Base-by-base conservation (phyloP, 2,329 filamentous ascomycete species). In the Xylaria sp. region DNA sequence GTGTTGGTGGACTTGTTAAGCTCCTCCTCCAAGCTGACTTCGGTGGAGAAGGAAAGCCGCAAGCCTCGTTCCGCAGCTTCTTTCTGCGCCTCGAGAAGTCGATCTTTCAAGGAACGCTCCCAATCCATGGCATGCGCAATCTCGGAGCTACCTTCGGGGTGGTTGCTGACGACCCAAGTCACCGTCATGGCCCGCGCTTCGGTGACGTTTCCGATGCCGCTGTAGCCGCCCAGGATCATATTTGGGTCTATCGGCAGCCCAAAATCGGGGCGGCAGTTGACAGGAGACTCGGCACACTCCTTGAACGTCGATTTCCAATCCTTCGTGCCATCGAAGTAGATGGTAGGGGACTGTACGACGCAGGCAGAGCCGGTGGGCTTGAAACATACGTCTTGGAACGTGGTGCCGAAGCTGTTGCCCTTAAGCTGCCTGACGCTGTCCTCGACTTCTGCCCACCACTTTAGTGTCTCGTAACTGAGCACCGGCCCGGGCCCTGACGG, bases 1-100 rank as follows among this genome's bases (percentile, higher is more conserved):
- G 94, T 97, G 72, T 99, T 99, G 45, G 92, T 97, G 37, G 92
- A 96, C 75, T 97, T 96, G 78, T 97, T 99, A 53, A 99, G 80
- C 69, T 99, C 94, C 69, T 97, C 84, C 70, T 97, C 93, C 57
- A 99, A 77, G 71, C 92, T 97, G 72, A 93, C 90, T 74, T 99
- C 94, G 0, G 94, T 96, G 45, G 87, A 96, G 79, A 97, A 99
- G 7, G 92, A 97, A 34, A 99, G 76, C 18, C 94, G 84, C 8
- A 99, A 81, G 1, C 92, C 92, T 44, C 90, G 86, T 18, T 87
- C 79, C 2, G 73, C 73, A 7, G 94, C 95, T 73, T 99, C 92
- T 13, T 83, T 76, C 71, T 96, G 91, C 1, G 92, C 85, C n/a
- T 85, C 82, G 18, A 92, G 77, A 8, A 99, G 79, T 7, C 88